Evolutionary conservation across 2,329 filamentous ascomycete species (phyloP), one percentile per base, ranked within the genome.

Genomic region (Phaeoacremonium minimum): DNA sequence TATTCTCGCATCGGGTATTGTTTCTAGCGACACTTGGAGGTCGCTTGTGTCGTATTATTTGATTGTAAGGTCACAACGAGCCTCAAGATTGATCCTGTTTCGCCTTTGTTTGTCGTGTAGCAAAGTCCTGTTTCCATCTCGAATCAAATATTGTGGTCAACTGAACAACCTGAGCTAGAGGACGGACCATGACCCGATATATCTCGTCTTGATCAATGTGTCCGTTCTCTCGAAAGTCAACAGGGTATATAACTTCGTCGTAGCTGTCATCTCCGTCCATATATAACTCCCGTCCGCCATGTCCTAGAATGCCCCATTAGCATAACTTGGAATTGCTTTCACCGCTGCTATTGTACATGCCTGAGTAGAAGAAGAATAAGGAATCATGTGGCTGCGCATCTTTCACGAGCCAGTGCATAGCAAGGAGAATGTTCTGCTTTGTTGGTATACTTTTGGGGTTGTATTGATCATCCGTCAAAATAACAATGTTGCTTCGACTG

Each of bases 381-480:
- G 91, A 95, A 58, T 97, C 91, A 56, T 96, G 95, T 1, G 89
- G 86, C 40, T 77, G 77, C 5, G 91, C 90, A 55, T 95, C 90
- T 64, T 95, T 95, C 40, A 96, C 88, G 15, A 97, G 69, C 91
- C 91, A 97, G 58, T 96, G 90, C 91, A 97, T 97, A 18, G 91
- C 91, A 36, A 91, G 79, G 22, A 97, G 63, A 37, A 97, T 95
- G 56, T 97, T 97, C 48, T 87, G 85, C 62, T 96, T 96, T 5
- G 89, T 95, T 7, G 91, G 91, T 65, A 95, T 88, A 63, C 88
- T 95, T 86, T 96, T 95, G 17, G 88, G 87, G 51, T 95, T 95
- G 59, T 95, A 88, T 66, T 96, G 90, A 58, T 97, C 91, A 56
- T 97, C 91, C 28, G 91, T 96, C 57, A 97, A 74, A 43, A 93